These are phyloP conservation scores for Margaritispora aquatica DNA, from an alignment of 495 filamentous ascomycete genomes.

Conservation along the genomic window DNA sequence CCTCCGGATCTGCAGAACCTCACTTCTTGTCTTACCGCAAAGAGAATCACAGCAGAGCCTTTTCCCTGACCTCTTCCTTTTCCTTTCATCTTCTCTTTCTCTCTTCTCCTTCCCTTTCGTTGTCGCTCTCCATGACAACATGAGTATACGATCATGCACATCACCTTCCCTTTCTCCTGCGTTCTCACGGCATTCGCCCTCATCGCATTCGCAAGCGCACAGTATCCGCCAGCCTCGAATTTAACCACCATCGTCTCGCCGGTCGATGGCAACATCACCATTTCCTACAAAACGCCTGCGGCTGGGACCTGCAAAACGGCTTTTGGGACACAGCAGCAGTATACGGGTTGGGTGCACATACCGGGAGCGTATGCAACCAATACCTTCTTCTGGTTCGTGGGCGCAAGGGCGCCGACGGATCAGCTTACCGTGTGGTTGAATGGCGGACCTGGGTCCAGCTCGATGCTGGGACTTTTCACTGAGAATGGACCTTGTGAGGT, in stretches of 20 bases:
- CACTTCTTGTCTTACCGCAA: background rate
- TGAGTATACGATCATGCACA: slow-evolving; percentile 22
- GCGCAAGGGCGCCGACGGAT: slow-evolving; percentile 52
- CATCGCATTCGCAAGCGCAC: slow-evolving; percentile 15
- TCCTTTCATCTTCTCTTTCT: background rate
- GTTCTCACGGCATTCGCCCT: too few species aligned
- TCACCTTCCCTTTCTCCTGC: slow-evolving; percentile 13
- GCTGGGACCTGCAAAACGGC: slow-evolving; percentile 47
- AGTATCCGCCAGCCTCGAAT: slow-evolving; percentile 29
- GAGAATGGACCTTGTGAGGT: slow-evolving; percentile 46
- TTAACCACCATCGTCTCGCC: slow-evolving; percentile 48
- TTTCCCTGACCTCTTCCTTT: background rate
- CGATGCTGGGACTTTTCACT: slow-evolving; percentile 61
- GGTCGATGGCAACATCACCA: slow-evolving; percentile 50
- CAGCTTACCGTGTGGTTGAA: slow-evolving; percentile 65
- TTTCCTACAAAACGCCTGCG: slow-evolving; percentile 51
- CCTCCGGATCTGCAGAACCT: background rate
- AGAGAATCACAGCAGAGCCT: background rate
- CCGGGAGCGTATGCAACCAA: slow-evolving; percentile 56
- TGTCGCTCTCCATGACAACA: slow-evolving; percentile 9
- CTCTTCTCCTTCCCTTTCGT: background rate
- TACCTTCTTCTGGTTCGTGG: slow-evolving; percentile 78
- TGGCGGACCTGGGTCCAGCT: slow-evolving; percentile 58
- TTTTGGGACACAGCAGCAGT: slow-evolving; percentile 50
- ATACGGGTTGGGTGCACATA: slow-evolving; percentile 43